Base-by-base conservation (phyloP, 1,284 basidiomycete genomes). In the Trametes hirsuta region DNA sequence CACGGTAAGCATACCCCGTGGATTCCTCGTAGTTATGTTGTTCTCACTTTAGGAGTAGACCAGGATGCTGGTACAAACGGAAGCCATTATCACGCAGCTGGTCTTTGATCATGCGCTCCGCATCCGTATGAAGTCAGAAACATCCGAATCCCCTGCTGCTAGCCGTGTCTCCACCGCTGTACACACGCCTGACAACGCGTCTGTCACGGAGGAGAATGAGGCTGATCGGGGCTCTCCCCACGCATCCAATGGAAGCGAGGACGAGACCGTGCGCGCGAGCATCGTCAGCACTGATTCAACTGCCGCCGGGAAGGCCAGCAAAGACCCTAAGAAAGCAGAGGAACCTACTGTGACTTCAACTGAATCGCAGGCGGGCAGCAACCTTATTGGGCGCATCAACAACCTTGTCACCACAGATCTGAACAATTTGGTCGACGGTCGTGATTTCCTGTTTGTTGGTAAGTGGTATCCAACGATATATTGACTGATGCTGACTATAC, bases 41-140 rank as follows among this genome's bases (percentile, higher is more conserved):
- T 6, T 0, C 2, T 45, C 4, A 46, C 48, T 11, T 12, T 34
- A 9, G 35, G 2, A 11, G 14, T 41, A 76, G 73, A 84, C 80
- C 1, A 72, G 77, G n/a, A 75, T 76, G 10, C 72, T 85, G 8
- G 83, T 86, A 14, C 81, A 82, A 45, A 69, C 75, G 6, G 86
- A 91, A 70, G 80, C 81, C 2, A 80, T 93, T 53, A 75, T 91
- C 53, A 90, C 88, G 0, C 83, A 90, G 64, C 79, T 91, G 4
- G 74, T 91, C 6, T 90, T 91, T 68, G 86, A 90, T 59, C 89
- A 91, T 65, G 77, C 87, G 1, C 76, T 91, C 3, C 81, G 88
- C 40, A 84, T 91, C 42, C 81, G 89, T 18, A 79, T 90, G 74
- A 85, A 85, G 66, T 79, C 83, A 2, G 81, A 84, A 64, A 71